Conservation (phyloP, 768 basidiomycete species). For the Suillus cothurnatus region DNA sequence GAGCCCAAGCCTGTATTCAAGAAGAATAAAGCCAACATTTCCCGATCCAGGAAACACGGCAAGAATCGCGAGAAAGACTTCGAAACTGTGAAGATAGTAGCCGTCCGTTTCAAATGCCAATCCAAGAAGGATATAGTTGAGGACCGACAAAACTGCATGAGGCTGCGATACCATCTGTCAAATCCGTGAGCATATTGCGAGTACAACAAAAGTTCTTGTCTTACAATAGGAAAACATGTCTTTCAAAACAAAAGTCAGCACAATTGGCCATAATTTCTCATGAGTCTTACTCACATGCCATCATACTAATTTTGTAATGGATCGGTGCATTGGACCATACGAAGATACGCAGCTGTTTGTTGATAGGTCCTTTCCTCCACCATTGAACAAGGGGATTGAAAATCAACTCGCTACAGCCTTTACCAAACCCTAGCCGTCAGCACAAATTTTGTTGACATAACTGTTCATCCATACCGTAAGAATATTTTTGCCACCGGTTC, state of each 20-base stretch:
- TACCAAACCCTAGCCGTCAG: background rate
- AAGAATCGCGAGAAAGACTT: conserved; percentile 70
- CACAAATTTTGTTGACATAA: conserved; percentile 18
- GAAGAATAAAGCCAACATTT: conserved; percentile 62
- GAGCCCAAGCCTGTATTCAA: conserved; percentile 66
- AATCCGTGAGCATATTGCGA: background rate
- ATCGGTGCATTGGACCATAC: conserved; percentile 70
- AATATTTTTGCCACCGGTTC: conserved; percentile 85
- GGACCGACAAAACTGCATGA: conserved; percentile 57
- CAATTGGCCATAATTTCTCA: background rate
- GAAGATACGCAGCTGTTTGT: conserved; percentile 69
- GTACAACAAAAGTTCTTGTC: conserved; percentile 16
- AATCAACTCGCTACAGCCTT: conserved; percentile 74
- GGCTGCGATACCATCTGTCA: conserved; percentile 51
- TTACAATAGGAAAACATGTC: conserved; percentile 48
- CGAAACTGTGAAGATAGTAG: conserved; percentile 70
- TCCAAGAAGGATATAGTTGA: conserved; percentile 72
- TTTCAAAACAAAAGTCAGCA: conserved; percentile 7
- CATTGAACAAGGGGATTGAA: conserved; percentile 78
- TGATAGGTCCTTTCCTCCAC: conserved; percentile 65
- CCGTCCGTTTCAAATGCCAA: conserved; percentile 67
- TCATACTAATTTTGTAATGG: conserved; percentile 70
- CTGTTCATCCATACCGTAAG: conserved; percentile 60
- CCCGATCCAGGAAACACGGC: conserved; percentile 74
- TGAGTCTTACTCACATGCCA: conserved; percentile 40